These are phyloP conservation scores for Neobulgaria alba DNA, from an alignment of 2,329 filamentous ascomycete species.

Conservation along the genomic window DNA sequence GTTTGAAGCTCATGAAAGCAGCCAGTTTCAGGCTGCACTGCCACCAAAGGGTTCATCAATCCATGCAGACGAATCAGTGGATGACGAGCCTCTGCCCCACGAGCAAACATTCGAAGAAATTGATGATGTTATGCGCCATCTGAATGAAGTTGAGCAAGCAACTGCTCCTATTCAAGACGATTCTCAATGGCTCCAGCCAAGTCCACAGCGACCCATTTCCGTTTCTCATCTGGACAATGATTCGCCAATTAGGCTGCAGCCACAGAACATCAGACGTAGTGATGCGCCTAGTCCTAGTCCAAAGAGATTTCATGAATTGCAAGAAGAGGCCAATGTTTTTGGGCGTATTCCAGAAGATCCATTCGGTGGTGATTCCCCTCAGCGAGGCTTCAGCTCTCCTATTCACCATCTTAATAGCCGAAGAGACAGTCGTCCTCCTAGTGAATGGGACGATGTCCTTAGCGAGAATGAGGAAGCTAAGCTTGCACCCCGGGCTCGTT, in stretches of 20 bases:
- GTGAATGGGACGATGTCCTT: conserved; percentile 88
- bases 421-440: conserved; percentile 54
- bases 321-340: conserved; percentile 39
- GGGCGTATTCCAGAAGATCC: conserved; percentile 39
- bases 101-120: conserved; percentile 66
- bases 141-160: conserved; percentile 66
- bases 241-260: conserved; percentile 45
- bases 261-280: conserved; percentile 49
- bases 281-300: conserved; percentile 69
- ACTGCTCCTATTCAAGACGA: conserved; percentile 15
- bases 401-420: conserved; percentile 56
- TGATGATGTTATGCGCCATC: conserved; percentile 82
- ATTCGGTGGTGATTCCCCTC: conserved; percentile 21
- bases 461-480: conserved; percentile 78
- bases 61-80: conserved; percentile 9
- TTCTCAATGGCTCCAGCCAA: conserved; percentile 40
- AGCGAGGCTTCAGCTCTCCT: conserved; percentile 40
- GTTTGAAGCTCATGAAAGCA: conserved; percentile 18
- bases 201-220: conserved; percentile 32
- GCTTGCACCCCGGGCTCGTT: conserved; percentile 69
- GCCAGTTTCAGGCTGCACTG: conserved; percentile 22
- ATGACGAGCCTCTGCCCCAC: conserved; percentile 9
- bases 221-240: conserved; percentile 35
- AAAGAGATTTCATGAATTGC: conserved; percentile 40
- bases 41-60: conserved; percentile 17